Evolutionary conservation across 257 asterid genomes (phyloP), one percentile per base, ranked within the genome.

Genomic region (Solanum ossicruentum): DNA sequence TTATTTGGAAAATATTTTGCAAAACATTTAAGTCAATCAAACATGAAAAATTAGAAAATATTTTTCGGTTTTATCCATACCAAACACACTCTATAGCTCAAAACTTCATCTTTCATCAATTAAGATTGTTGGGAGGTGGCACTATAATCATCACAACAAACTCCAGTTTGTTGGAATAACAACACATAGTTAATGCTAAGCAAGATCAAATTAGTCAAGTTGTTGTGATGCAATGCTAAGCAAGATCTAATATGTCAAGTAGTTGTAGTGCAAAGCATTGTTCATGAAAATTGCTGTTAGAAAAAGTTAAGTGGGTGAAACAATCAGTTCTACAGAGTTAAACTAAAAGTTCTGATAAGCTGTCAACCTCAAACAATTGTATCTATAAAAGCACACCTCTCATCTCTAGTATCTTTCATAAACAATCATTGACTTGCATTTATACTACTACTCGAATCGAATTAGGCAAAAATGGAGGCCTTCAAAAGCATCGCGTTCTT

Each of bases 261-360:
- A 83, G 92, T 88, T 91, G 71, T 41, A 84, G 88, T 84, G 58
- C 57, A 93, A 10, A 32, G 90, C 77, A 85, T 84, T 72, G 26
- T 41, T 72, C 57, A 83, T 84, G 85, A 81, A 87, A 87, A 85
- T 2, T 83, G 23, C n/a, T 86, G 86, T 89, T 85, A 85, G 39
- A 86, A 87, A 77, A 61, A 8, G 36, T 15, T 60, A 87, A 93
- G 97, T 89, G 92, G 95, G 91, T 92, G 93, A 92, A 92, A 87
- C 93, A 88, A 92, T 94, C 87, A 60, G 10, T 28, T 57, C 54
- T 55, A 65, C 23, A 80, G 82, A 51, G 61, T 13, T 92, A 85
- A 86, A 92, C 93, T 77, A 91, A 87, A 84, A 89, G 54, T 9
- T 65, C 5, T 49, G 83, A 92, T 88, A 88, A 89, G 85, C 90